Evolutionary conservation across 768 basidiomycete genomes (phyloP).

Genomic region (Lactarius hatsudake): DNA sequence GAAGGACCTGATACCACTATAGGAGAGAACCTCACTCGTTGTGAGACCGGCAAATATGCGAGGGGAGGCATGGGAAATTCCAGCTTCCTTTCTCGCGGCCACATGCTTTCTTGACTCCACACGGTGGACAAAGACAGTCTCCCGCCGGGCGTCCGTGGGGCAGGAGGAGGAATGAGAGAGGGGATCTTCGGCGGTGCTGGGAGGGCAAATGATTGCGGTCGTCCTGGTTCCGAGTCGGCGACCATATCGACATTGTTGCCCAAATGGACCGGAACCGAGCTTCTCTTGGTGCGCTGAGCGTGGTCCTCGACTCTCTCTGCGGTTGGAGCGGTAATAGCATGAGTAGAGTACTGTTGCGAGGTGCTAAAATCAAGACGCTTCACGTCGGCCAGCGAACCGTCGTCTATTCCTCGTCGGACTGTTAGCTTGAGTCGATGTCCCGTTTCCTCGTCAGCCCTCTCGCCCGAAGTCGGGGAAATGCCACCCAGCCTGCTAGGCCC

Average conservation of each 20-base stretch:
- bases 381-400: not conserved
- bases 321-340: not conserved
- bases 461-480: conserved; percentile 1
- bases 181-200: not conserved
- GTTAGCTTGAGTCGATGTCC: conserved; percentile 2
- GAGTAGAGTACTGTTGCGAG: not conserved
- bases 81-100: conserved; percentile 13
- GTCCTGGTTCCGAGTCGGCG: not conserved
- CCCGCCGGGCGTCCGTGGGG: not conserved
- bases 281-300: not conserved
- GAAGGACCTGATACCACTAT: not conserved
- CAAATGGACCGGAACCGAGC: not conserved
- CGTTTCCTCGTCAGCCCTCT: not conserved
- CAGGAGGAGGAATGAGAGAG: not conserved
- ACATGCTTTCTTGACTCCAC: conserved; percentile 25
- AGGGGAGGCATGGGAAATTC: conserved; percentile 12
- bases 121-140: conserved; percentile 18
- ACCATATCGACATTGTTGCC: not conserved
- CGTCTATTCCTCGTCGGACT: not conserved
- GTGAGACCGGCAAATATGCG: conserved; percentile 5
- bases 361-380: not conserved
- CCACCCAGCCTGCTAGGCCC: conserved; percentile 20
- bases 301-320: not conserved
- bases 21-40: not conserved
- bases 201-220: not conserved